Evolutionary conservation across 2,329 filamentous ascomycete genomes (phyloP).

Genomic region (Cytospora schulzeri): DNA sequence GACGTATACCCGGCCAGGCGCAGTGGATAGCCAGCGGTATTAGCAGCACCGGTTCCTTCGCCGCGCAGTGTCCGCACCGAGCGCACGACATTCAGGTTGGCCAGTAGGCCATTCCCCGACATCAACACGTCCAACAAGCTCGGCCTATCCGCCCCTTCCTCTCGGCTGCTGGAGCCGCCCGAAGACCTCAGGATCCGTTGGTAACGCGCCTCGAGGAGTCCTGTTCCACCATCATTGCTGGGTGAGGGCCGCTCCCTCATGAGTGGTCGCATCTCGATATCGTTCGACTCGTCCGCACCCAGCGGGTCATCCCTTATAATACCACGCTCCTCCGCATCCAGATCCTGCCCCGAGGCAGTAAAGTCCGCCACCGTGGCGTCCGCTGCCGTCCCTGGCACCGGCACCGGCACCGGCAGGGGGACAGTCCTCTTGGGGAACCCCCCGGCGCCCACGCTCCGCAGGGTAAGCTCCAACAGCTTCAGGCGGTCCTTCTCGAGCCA

Average conservation of each 20-base stretch:
- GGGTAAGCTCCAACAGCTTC: conserved; percentile 47
- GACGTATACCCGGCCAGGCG: conserved; percentile 58
- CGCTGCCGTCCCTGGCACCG: conserved; percentile 33
- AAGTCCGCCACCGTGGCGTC: conserved; percentile 20
- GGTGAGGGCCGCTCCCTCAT: conserved; percentile 12
- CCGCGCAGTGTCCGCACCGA: conserved; percentile 51
- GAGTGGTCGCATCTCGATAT: conserved; percentile 50
- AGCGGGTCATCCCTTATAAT: conserved; percentile 44
- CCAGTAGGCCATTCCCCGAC: conserved; percentile 58
- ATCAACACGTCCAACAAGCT: conserved; percentile 51
- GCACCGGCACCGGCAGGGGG: too few relatives aligned
- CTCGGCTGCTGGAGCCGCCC: conserved; percentile 29
- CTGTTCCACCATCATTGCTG: conserved; percentile 33
- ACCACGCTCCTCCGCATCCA: conserved; percentile 60
- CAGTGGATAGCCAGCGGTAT: conserved; percentile 52
- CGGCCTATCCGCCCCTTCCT: conserved; percentile 37
- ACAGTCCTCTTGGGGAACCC: conserved; percentile 27
- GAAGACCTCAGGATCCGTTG: conserved; percentile 28
- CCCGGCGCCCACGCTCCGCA: conserved; percentile 20
- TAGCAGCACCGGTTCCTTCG: conserved; percentile 42
- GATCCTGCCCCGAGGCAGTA: conserved; percentile 45
- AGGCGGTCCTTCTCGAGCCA: conserved; percentile 62
- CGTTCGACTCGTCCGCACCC: conserved; percentile 41
- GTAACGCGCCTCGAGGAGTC: conserved; percentile 26
- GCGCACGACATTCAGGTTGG: conserved; percentile 55